Base-by-base conservation (phyloP, 352 stramenopile genomes). In the Phytophthora syringae region DNA sequence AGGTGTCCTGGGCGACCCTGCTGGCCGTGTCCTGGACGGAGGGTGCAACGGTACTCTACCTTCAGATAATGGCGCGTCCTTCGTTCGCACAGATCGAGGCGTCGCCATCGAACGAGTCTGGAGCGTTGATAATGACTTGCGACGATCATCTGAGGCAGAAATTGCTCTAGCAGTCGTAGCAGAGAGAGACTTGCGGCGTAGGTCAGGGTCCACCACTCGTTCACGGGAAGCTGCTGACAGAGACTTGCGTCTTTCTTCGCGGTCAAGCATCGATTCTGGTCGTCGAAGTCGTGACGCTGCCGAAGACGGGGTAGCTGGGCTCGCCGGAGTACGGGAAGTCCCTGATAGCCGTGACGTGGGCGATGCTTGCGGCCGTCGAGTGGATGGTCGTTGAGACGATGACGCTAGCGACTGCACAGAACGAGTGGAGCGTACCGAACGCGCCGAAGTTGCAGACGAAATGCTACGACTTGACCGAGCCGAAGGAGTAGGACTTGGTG, bases 141-240 rank as follows among this genome's bases (percentile, higher is more conserved):
- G 78, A 1, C 73, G 73, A 34, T 64, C 57, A 42, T 76, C 66
- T 5, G 52, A 36, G 34, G 79, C 63, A 11, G 68, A 44, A 40
- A 67, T 55, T 34, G 51, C 58, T 34, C 66, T 67, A 50, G 54
- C 56, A 24, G 44, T 45, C 1, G 43, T 61, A 51, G 54, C 66
- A 56, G 63, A 76, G 7, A 84, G 74, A n/a, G 78, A 87, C 44
- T 83, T 83, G 65, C 76, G 78, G 7, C 78, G 73, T 45, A 72
- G 48, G 34, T 80, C 72, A 10, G 47, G 39, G 54, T 79, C 74
- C 7, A 82, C 43, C 21, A 68, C 39, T 28, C 52, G 54, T 16
- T 82, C 74, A 12, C 40, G 60, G 27, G 48, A 45, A 21, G 24
- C 51, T 53, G 52, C 70, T 37, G 57, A 67, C 25, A 85, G 69